A percentile compares a stretch with the other conserved stretches of the same genome.
Conservation (phyloP, 495 filamentous ascomycete species). For the Neurospora sp. region DNA sequence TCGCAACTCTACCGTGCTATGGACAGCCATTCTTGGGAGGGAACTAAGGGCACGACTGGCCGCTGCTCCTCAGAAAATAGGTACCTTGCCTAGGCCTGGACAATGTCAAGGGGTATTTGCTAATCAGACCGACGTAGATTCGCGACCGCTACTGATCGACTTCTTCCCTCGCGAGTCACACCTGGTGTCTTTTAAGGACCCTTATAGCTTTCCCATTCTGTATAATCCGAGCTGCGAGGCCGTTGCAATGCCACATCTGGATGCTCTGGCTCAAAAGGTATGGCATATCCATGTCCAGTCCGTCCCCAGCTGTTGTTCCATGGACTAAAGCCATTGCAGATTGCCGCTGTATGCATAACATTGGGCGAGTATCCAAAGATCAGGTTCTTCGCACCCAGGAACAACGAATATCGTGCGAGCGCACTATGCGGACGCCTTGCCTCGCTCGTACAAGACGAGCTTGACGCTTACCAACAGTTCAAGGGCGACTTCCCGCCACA, state of each 20-base stretch:
- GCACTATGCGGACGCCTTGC: conserved; percentile 82
- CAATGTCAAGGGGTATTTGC: neutral
- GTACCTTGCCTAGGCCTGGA: conserved; percentile 7
- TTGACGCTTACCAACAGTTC: conserved; percentile 75
- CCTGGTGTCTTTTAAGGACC: conserved; percentile 82
- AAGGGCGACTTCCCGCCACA: conserved; percentile 76
- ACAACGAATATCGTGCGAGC: conserved; percentile 70
- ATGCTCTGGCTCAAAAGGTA: conserved; percentile 80
- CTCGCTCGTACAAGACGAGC: conserved; percentile 79
- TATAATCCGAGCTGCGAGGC: conserved; percentile 86
- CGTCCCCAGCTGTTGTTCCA: neutral
- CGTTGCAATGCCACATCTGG: conserved; percentile 69
- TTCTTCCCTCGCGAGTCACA: conserved; percentile 88
- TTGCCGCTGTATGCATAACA: conserved; percentile 71
- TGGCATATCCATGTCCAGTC: conserved; percentile 1
- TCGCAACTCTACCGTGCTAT: conserved; percentile 62
- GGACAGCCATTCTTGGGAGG: conserved; percentile 50
- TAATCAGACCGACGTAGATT: conserved; percentile 18
- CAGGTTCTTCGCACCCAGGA: conserved; percentile 72
- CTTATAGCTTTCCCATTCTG: conserved; percentile 85
- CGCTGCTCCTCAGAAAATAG: conserved; percentile 59
- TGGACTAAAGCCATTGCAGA: conserved; percentile 41
- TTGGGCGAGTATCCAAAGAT: conserved; percentile 84
- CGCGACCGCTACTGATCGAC: conserved; percentile 69
- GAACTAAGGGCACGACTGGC: conserved; percentile 33